Base-by-base conservation (phyloP, 2,329 filamentous ascomycete genomes). In the Ophiostoma triangulosporum region DNA sequence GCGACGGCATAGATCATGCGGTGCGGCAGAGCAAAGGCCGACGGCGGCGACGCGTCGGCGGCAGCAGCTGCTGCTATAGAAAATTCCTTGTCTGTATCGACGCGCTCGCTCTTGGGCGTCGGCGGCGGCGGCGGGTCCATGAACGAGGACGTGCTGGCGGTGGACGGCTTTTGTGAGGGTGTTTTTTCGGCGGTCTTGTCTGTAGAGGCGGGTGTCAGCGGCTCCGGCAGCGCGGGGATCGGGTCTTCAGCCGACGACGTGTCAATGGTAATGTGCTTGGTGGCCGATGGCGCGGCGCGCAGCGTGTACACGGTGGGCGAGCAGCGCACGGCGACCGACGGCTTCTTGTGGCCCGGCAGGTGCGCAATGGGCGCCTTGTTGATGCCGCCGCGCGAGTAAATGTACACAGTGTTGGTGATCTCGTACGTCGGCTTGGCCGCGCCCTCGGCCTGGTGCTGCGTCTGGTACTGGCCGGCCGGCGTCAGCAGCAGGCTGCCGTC, bases 351-450 rank as follows among this genome's bases (percentile, higher is more conserved):
- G 1, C 93, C 93, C 0, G 93, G 93, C 6, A 98, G 76, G 68
- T 97, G 93, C 6, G 91, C 89, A 54, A 97, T 86, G 2, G 93
- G 93, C 1, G 93, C 89, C 66, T 94, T 96, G 70, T 96, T 97
- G 64, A 98, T 88, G 24, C 93, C 93, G 29, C 90, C 93, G 61
- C 93, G 78, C 0, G 91, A 96, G 68, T 98, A 98, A 52, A 98
- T 93, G 68, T 98, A 98, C 22, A 98, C 94, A 0, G 93, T 98
- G 64, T 98, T 98, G 62, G 86, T 89, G 51, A 96, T 78, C 60
- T 98, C 91, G 61, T 93, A 91, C 0, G 77, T 77, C 0, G 81
- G 76, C 66, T 90, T 95, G 2, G 74, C 69, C 2, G 74, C 70
- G 49, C 78, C 78, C 22, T 83, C 72, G 1, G 65, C 59, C 48